Evolutionary conservation across 2,329 filamentous ascomycete genomes (phyloP).

Genomic region (Tolypocladium pustulatum): DNA sequence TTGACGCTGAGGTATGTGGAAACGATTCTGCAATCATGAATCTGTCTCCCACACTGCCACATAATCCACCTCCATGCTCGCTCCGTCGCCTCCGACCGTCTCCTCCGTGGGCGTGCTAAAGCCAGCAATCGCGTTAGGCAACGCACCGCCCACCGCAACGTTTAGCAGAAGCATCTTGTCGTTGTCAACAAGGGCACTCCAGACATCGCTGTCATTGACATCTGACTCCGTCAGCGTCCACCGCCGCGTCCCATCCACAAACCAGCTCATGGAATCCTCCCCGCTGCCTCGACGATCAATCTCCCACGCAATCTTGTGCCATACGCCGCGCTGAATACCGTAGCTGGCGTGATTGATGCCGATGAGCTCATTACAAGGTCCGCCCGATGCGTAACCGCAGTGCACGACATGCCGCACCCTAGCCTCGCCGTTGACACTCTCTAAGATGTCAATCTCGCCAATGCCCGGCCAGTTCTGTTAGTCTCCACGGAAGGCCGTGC

Average conservation of each 20-base stretch:
- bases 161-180: slow-evolving; percentile 26
- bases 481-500: slow-evolving; percentile 24
- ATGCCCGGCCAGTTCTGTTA: slow-evolving; percentile 29
- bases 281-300: slow-evolving; percentile 17
- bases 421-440: slow-evolving; percentile 27
- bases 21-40: not conserved
- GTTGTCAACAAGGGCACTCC: slow-evolving; percentile 18
- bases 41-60: slow-evolving; percentile 21
- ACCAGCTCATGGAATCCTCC: slow-evolving; percentile 23
- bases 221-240: slow-evolving; percentile 16
- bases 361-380: slow-evolving; percentile 29
- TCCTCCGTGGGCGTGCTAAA: slow-evolving; percentile 19
- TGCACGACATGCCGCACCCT: slow-evolving; percentile 27
- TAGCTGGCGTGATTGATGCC: slow-evolving; percentile 16
- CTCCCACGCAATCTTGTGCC: slow-evolving; percentile 20
- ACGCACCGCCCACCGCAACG: slow-evolving; percentile 27
- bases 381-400: slow-evolving; percentile 27
- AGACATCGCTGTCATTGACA: slow-evolving; percentile 16
- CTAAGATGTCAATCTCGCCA: slow-evolving; percentile 35
- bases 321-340: slow-evolving; percentile 16
- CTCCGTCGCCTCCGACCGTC: slow-evolving; percentile 20
- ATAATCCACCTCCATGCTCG: slow-evolving; percentile 27
- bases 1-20: not conserved
- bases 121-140: slow-evolving; percentile 22
- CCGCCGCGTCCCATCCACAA: slow-evolving; percentile 17